phyloP scores from a whole-genome alignment of 768 basidiomycete genomes.

The Mycena rosella region DNA sequence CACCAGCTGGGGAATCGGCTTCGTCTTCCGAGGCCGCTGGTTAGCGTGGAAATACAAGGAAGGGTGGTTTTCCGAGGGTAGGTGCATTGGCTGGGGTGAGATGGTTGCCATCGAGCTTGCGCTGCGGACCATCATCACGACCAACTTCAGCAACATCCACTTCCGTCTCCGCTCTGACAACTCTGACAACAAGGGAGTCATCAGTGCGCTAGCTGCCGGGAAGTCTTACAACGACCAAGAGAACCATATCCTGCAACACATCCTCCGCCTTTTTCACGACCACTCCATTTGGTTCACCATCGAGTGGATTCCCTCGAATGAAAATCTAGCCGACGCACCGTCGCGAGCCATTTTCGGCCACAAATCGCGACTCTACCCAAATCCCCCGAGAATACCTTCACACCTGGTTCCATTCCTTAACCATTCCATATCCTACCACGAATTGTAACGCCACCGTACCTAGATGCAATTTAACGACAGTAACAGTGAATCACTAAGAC shows the following conservation, averaged over 20 bases:
- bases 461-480: no score
- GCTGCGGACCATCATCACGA: conserved; percentile 46
- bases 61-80: conserved; percentile 44
- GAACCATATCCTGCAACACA: conserved; percentile 44
- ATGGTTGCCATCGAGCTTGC: conserved; percentile 59
- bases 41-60: conserved; percentile 53
- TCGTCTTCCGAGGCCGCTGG: conserved; percentile 50
- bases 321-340: conserved; percentile 51
- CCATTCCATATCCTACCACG: background rate
- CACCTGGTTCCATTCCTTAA: background rate
- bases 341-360: conserved; percentile 39
- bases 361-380: conserved; percentile 32
- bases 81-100: conserved; percentile 60
- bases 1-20: conserved; percentile 54
- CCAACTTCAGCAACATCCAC: conserved; percentile 38
- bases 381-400: background rate
- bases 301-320: conserved; percentile 45
- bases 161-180: conserved; percentile 55
- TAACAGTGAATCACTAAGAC: no score
- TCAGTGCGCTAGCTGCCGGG: conserved; percentile 47
- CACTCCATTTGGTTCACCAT: conserved; percentile 42
- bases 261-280: conserved; percentile 40
- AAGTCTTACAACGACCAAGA: conserved; percentile 43
- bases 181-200: conserved; percentile 56
- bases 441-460: background rate